Conservation (phyloP, 176 grass and related monocot species). For the Triticum dicoccoides region DNA sequence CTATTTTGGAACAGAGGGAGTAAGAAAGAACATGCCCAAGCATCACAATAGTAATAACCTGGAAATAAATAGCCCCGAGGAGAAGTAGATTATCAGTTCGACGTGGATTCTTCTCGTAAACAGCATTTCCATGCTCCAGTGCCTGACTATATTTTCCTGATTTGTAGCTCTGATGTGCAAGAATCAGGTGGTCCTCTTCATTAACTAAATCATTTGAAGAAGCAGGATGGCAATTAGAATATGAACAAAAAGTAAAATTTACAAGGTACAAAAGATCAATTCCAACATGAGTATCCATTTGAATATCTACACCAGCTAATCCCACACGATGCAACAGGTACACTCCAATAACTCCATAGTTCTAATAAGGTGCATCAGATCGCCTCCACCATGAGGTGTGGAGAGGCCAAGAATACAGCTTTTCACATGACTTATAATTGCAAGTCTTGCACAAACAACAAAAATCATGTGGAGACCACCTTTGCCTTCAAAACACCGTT, state of each 20-base stretch:
- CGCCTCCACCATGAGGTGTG: background rate
- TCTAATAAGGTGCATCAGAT: background rate
- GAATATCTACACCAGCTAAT: background rate
- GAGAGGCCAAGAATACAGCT: background rate
- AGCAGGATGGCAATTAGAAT: constrained; percentile 6
- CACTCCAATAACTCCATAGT: background rate
- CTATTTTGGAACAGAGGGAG: too few species aligned
- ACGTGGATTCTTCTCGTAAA: constrained; percentile 51
- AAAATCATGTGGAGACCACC: background rate
- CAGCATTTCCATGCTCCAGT: constrained; percentile 47
- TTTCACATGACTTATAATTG: background rate
- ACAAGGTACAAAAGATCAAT: background rate
- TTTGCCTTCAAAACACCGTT: background rate
- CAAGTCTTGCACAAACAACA: background rate
- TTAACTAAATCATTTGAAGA: constrained; percentile 32
- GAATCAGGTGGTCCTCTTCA: constrained; percentile 44
- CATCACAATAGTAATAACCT: constrained; percentile 41
- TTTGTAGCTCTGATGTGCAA: constrained; percentile 70
- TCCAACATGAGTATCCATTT: background rate
- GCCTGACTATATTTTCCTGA: constrained; percentile 58
- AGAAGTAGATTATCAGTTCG: constrained; percentile 73
- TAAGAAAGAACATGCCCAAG: background rate
- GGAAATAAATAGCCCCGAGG: constrained; percentile 67
- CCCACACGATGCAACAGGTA: background rate
- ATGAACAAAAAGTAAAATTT: background rate